phyloP scores from a whole-genome alignment of 108 stramenopile genomes.

The Cyclotella sp. region DNA sequence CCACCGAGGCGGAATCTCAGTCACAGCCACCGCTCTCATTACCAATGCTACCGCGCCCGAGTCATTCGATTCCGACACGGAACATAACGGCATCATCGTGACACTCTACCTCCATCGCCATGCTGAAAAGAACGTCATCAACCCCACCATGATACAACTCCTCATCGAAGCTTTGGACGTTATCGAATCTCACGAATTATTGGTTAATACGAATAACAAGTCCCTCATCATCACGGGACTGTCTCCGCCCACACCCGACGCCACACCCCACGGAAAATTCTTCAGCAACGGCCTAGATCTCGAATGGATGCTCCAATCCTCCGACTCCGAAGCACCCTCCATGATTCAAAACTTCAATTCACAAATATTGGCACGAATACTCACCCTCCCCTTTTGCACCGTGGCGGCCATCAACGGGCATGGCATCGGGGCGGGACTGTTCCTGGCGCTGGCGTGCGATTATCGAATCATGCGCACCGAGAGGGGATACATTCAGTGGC shows the following conservation, averaged over 20 bases:
- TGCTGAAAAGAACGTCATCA: slow-evolving; percentile 50
- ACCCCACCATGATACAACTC: slow-evolving; percentile 37
- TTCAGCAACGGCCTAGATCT: slow-evolving; percentile 72
- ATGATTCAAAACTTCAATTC: slow-evolving; percentile 54
- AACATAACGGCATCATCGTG: slow-evolving; percentile 33
- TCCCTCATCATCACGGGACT: slow-evolving; percentile 43
- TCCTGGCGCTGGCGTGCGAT: slow-evolving; percentile 68
- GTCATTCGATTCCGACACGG: slow-evolving; percentile 8
- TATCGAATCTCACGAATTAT: slow-evolving; percentile 40
- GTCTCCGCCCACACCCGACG: not conserved
- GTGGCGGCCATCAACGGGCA: slow-evolving; percentile 76
- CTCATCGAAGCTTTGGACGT: slow-evolving; percentile 34
- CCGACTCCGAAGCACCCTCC: slow-evolving; percentile 11
- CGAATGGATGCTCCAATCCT: slow-evolving; percentile 50
- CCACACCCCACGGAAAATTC: slow-evolving; percentile 51
- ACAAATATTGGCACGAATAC: slow-evolving; percentile 53
- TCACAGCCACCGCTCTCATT: slow-evolving; percentile 3
- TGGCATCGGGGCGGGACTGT: slow-evolving; percentile 70
- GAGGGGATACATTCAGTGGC: slow-evolving; percentile 62
- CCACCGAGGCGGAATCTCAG: slow-evolving; percentile 1
- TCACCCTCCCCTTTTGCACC: slow-evolving; percentile 60
- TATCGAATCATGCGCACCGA: slow-evolving; percentile 68
- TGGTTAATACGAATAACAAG: slow-evolving; percentile 38
- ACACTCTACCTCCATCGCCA: slow-evolving; percentile 47
- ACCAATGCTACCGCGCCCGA: not conserved